Percentiles rank a stretch among this genome's conserved stretches.
Evolutionary conservation across 371 early-diverging fungal genomes (phyloP).

Genomic region (Mucor irregularis): DNA sequence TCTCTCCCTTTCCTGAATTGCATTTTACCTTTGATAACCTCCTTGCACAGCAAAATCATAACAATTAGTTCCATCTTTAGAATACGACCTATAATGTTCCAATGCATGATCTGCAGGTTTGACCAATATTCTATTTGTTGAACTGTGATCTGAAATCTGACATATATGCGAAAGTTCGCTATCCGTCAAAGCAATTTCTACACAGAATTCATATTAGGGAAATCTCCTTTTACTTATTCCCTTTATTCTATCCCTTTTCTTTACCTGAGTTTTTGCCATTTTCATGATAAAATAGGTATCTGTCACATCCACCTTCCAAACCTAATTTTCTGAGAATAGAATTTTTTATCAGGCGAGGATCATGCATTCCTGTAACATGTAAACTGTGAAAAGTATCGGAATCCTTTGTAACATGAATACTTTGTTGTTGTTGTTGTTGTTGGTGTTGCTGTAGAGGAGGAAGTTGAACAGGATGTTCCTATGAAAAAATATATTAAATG

Average conservation of each 20-base stretch:
- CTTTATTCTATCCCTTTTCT: neutral
- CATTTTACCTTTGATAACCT: conserved; percentile 18
- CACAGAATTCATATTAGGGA: neutral
- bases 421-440: conserved; percentile 16
- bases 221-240: neutral
- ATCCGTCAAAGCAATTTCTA: conserved; percentile 39
- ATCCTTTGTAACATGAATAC: conserved; percentile 33
- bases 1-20: neutral
- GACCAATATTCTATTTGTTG: conserved; percentile 43
- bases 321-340: conserved; percentile 44
- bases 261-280: conserved; percentile 45
- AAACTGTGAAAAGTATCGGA: conserved; percentile 44
- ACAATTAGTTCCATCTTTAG: conserved; percentile 24
- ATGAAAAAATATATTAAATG: neutral
- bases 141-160: conserved; percentile 40
- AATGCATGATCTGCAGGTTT: conserved; percentile 27
- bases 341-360: conserved; percentile 36
- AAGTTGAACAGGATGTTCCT: conserved; percentile 10
- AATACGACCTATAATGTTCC: conserved; percentile 23
- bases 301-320: conserved; percentile 28
- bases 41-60: conserved; percentile 24
- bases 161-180: conserved; percentile 43
- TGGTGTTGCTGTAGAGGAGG: conserved; percentile 6
- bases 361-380: conserved; percentile 44
- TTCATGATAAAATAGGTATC: conserved; percentile 45